phyloP scores from a whole-genome alignment of 176 grass and related monocot genomes.

The Stipa capillata region DNA sequence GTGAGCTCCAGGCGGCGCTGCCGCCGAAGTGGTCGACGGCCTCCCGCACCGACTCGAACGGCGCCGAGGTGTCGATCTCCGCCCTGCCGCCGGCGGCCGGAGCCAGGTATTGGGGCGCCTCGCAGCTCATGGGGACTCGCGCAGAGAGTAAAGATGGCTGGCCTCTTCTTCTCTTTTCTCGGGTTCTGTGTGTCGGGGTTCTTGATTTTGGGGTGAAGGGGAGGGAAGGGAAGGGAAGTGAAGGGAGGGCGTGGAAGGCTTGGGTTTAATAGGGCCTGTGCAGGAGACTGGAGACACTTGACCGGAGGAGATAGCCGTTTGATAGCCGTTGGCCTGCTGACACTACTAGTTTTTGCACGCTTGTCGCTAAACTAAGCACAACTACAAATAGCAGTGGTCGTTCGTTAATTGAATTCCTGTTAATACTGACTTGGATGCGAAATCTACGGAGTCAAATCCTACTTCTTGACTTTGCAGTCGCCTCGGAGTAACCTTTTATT shows the following conservation, averaged over 20 bases:
- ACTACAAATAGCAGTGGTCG: neutral
- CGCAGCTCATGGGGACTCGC: conserved; percentile 11
- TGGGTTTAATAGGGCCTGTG: neutral
- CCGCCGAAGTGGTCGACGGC: conserved; percentile 84
- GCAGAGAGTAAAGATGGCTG: neutral
- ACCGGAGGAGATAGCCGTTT: neutral
- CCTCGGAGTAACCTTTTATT: too few species aligned
- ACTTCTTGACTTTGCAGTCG: too few species aligned
- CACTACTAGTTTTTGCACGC: neutral
- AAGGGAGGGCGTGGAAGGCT: neutral
- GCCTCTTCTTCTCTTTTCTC: neutral
- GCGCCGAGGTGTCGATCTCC: conserved; percentile 86
- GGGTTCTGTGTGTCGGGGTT: conserved; percentile 6
- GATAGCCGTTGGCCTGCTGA: conserved; percentile 5
- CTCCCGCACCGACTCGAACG: conserved; percentile 78
- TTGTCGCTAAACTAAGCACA: neutral
- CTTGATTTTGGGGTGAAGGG: neutral
- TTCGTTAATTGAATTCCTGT: neutral
- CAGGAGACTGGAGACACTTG: too few species aligned
- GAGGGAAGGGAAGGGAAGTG: neutral
- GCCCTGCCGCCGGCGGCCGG: conserved; percentile 22
- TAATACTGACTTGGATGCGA: neutral
- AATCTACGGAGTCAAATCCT: neutral
- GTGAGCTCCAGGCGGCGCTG: conserved; percentile 65
- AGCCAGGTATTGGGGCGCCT: neutral